Conservation (phyloP, 441 rosid genomes). For the Melastoma candidum region DNA sequence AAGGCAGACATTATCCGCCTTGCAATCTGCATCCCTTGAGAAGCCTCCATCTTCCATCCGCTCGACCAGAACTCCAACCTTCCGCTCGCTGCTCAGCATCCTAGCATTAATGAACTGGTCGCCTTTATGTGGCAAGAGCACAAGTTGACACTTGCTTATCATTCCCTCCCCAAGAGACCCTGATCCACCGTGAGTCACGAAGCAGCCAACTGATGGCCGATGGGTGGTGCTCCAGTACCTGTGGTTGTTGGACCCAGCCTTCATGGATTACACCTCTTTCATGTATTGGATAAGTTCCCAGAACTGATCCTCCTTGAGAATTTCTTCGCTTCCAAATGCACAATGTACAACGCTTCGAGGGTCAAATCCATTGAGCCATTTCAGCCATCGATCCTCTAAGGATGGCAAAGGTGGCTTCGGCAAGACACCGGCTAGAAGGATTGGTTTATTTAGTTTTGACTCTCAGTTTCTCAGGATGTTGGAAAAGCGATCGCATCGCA, state of each 20-base stretch:
- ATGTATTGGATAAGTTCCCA: conserved; percentile 22
- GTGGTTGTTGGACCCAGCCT: conserved; percentile 41
- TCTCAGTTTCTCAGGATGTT: conserved; percentile 26
- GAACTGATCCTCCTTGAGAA: conserved; percentile 20
- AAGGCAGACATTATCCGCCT: conserved; percentile 33
- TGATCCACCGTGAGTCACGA: conserved; percentile 38
- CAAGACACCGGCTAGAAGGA: conserved; percentile 29
- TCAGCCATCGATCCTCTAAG: conserved; percentile 17
- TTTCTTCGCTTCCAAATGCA: conserved; percentile 32
- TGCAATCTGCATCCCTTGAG: conserved; percentile 29
- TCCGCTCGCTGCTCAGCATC: conserved; percentile 32
- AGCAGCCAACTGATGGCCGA: conserved; percentile 32
- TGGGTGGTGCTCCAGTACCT: conserved; percentile 24
- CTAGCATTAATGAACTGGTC: conserved; percentile 41
- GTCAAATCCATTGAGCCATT: conserved; percentile 13
- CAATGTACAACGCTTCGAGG: conserved; percentile 18
- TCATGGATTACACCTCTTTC: conserved; percentile 27
- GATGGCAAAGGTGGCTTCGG: conserved; percentile 13
- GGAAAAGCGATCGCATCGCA: conserved; percentile 25
- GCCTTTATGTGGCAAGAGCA: conserved; percentile 26
- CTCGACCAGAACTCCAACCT: conserved; percentile 47
- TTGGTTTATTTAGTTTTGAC: conserved; percentile 20
- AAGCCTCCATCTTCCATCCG: conserved; percentile 42
- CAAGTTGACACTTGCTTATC: conserved; percentile 30
- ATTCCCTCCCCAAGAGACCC: conserved; percentile 29